Base-by-base conservation (phyloP, 139 green algal species). In the Chlamydomonas eustigma region DNA sequence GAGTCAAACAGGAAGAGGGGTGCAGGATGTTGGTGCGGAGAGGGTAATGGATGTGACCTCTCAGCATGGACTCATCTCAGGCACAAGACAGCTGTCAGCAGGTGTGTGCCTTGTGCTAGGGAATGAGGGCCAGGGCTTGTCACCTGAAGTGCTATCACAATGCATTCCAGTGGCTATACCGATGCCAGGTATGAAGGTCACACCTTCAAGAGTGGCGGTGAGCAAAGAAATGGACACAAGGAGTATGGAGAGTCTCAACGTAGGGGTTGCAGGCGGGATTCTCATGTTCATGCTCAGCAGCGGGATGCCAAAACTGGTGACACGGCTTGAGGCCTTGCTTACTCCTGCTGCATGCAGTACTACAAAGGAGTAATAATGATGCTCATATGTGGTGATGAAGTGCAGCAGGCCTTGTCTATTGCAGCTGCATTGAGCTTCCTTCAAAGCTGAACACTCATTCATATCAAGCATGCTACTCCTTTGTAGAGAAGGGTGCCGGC, bases 231-330 rank as follows among this genome's bases (percentile, higher is more conserved):
- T 74, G 35, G 44, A 18, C 12, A 18, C 18, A 31, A 31, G 44
- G 12, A 32, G 28, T 0, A 94, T 95, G 90, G 92, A 97, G 78
- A 88, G 74, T 0, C 73, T 97, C 18, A 97, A 97, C 79, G 92
- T 96, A 2, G 85, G 81, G 18, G 84, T 91, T 22, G 92, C 92
- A 22, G 92, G 91, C 0, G 71, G 64, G 4, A 79, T 90, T 2
- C 39, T 89, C 51, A 86, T 89, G 84, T 85, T 86, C 37, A 72
- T 73, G 22, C 30, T 89, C 12, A 85, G 80, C 66, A 35, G 69
- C 1, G 83, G 82, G 1, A 71, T 72, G 37, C 50, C 36, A 28
- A 25, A 50, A 36, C 74, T 86, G 75, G 44, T 58, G 18, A 28
- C 44, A 18, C 12, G 44, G 44, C 44, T 58, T n/a, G n/a, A n/a